Conservation (phyloP, 2,329 filamentous ascomycete genomes). For the Trichoderma hamatum region DNA sequence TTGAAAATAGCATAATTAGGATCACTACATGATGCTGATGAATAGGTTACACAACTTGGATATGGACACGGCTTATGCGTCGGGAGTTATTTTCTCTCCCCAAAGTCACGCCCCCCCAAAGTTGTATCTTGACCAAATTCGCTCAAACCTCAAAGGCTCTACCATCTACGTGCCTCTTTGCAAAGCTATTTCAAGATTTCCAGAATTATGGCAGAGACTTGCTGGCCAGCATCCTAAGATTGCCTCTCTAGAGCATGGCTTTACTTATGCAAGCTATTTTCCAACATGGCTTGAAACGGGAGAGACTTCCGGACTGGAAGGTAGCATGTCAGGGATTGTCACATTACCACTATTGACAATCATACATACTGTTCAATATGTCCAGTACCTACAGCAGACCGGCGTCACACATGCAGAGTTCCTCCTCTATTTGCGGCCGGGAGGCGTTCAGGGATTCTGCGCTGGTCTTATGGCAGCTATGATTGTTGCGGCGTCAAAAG, state of each 20-base stretch:
- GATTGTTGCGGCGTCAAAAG: conserved; percentile 26
- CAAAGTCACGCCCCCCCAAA: not conserved
- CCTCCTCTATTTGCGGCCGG: not conserved
- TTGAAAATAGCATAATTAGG: not conserved
- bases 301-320: not conserved
- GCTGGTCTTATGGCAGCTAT: conserved; percentile 30
- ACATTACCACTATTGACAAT: not conserved
- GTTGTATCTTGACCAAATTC: not conserved
- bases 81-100: not conserved
- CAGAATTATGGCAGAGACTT: not conserved
- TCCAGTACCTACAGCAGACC: not conserved
- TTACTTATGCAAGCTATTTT: not conserved
- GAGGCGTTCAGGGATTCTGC: conserved; percentile 30
- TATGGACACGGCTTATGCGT: not conserved
- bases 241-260: not conserved
- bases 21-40: not conserved
- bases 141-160: not conserved
- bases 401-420: not conserved
- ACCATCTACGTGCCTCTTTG: not conserved
- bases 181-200: not conserved
- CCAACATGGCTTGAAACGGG: not conserved
- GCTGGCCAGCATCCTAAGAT: not conserved
- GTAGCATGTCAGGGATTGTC: not conserved
- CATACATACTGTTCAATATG: not conserved
- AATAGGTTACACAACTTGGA: not conserved